These are phyloP conservation scores for Arthrinium phaeospermum DNA, from an alignment of 2,329 filamentous ascomycete genomes.

Conservation along the genomic window DNA sequence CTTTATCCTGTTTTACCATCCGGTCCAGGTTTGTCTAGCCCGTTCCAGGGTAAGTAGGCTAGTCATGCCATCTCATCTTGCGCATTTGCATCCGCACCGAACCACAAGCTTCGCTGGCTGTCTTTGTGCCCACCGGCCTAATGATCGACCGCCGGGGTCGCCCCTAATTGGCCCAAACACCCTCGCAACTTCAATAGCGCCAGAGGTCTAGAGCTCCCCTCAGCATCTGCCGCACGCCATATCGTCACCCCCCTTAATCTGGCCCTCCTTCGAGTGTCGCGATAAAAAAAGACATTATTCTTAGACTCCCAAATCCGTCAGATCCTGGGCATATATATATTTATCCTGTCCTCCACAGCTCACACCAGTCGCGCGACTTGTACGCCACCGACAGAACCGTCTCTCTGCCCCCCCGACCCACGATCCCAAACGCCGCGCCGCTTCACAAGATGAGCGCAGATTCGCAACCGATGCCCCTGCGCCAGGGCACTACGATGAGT, in stretches of 20 bases:
- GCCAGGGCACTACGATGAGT: conserved; percentile 53
- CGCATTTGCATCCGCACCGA: conserved; percentile 16
- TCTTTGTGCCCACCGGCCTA: neutral
- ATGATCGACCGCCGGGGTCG: conserved; percentile 1
- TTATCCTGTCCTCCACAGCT: neutral
- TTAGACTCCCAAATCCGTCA: neutral
- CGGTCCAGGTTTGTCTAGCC: neutral
- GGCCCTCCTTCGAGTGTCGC: neutral
- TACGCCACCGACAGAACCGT: neutral
- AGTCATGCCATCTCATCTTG: conserved; percentile 17
- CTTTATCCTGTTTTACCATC: conserved; percentile 6
- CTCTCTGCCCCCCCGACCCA: neutral
- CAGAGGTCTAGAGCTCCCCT: conserved; percentile 11
- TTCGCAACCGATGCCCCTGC: conserved; percentile 47
- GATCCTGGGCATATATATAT: neutral
- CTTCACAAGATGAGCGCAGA: conserved; percentile 39
- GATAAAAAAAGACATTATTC: conserved; percentile 2
- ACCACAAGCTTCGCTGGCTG: neutral
- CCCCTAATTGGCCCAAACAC: neutral
- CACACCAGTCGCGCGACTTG: neutral
- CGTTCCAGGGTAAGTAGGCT: conserved; percentile 5
- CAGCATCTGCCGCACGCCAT: conserved; percentile 13
- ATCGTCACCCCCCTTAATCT: conserved; percentile 13
- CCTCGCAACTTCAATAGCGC: conserved; percentile 10
- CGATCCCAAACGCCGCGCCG: conserved; percentile 7